Evolutionary conservation across 768 basidiomycete species (phyloP).

Genomic region (Hypsizygus marmoreus): DNA sequence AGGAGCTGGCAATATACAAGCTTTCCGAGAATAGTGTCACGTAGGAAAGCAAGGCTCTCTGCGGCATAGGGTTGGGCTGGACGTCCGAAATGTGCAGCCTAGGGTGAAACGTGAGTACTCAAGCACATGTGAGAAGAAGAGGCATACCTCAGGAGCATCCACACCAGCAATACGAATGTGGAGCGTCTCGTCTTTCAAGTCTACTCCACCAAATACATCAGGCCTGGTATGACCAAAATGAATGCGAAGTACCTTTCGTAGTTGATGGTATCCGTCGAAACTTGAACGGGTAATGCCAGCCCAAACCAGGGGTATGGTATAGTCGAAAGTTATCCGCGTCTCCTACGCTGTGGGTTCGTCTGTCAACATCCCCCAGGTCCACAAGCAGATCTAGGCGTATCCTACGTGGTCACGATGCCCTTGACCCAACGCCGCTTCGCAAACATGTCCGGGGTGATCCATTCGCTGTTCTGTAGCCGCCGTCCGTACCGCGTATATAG

Average conservation of each 20-base stretch:
- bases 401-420: constrained; percentile 80
- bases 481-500: constrained; percentile 54
- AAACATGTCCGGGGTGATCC: constrained; percentile 67
- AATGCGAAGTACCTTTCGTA: constrained; percentile 49
- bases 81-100: constrained; percentile 86
- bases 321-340: constrained; percentile 89
- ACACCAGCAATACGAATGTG: constrained; percentile 88
- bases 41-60: constrained; percentile 81
- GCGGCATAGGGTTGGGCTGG: constrained; percentile 70
- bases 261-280: constrained; percentile 62
- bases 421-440: constrained; percentile 65
- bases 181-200: constrained; percentile 77
- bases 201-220: constrained; percentile 40
- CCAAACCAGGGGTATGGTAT: constrained; percentile 81
- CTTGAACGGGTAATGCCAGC: constrained; percentile 75
- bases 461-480: constrained; percentile 66
- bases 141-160: constrained; percentile 85
- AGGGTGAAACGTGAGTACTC: not conserved
- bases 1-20: constrained; percentile 72
- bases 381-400: not conserved
- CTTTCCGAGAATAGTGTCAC: constrained; percentile 53
- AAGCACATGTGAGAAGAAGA: not conserved
- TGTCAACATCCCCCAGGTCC: not conserved
- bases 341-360: constrained; percentile 56
- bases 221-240: not conserved